These are phyloP conservation scores for Paecilomyces niveus DNA, from an alignment of 2,329 filamentous ascomycete genomes.

Conservation along the genomic window DNA sequence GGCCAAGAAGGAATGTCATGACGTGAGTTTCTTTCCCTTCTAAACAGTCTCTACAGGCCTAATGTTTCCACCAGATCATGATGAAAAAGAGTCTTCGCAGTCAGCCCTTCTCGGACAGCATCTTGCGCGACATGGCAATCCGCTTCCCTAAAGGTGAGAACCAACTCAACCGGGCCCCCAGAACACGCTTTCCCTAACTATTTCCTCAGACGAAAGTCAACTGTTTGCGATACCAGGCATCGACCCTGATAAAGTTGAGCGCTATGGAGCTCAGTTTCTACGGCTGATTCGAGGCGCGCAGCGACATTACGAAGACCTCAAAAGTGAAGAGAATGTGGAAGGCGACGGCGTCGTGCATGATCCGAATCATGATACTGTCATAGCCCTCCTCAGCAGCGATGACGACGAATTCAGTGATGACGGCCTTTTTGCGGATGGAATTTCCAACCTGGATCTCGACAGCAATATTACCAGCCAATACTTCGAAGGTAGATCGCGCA, in stretches of 20 bases:
- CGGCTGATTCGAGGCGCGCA: constrained; percentile 34
- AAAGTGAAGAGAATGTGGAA: constrained; percentile 31
- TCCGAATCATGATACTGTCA: constrained; percentile 40
- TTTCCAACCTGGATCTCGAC: constrained; percentile 15
- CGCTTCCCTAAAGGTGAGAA: constrained; percentile 35
- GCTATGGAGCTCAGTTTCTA: constrained; percentile 37
- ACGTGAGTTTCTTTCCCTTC: constrained; percentile 22
- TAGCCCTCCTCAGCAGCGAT: constrained; percentile 36
- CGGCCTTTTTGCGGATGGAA: constrained; percentile 23
- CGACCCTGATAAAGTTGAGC: constrained; percentile 37
- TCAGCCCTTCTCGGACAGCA: constrained; percentile 40
- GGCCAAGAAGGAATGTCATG: constrained; percentile 37
- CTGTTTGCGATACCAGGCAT: constrained; percentile 35
- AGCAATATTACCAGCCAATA: constrained; percentile 26
- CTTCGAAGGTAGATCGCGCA: constrained; percentile 19
- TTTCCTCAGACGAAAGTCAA: constrained; percentile 26
- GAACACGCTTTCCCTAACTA: constrained; percentile 7
- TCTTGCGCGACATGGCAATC: constrained; percentile 44
- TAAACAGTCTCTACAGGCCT: constrained; percentile 2
- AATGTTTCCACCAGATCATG: constrained; percentile 27
- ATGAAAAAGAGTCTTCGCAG: constrained; percentile 37
- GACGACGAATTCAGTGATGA: constrained; percentile 29
- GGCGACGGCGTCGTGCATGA: constrained; percentile 44
- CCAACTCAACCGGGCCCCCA: background rate
- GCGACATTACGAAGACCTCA: constrained; percentile 36